These are phyloP conservation scores for Phytophthora niederhauseri DNA, from an alignment of 352 stramenopile species.

Conservation along the genomic window DNA sequence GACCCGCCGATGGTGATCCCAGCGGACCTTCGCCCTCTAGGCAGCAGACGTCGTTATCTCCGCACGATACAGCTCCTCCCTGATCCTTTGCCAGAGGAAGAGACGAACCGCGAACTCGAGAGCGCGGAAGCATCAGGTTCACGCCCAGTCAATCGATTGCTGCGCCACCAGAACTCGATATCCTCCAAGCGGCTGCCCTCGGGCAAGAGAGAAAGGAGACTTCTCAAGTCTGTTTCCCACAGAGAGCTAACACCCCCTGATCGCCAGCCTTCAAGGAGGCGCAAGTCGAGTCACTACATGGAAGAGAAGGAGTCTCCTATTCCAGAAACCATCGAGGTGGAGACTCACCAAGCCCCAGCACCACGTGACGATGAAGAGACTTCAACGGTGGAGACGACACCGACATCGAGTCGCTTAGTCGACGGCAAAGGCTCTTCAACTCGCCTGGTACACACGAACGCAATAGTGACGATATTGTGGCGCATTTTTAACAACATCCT, in stretches of 20 bases:
- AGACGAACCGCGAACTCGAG: constrained; percentile 16
- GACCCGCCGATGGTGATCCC: constrained; percentile 67
- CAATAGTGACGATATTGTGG: not conserved
- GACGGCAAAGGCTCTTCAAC: not conserved
- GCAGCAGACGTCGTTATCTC: constrained; percentile 53
- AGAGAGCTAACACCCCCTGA: constrained; percentile 13
- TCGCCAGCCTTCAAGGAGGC: constrained; percentile 7
- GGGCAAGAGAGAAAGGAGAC: constrained; percentile 22
- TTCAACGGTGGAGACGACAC: not conserved
- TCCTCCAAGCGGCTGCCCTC: constrained; percentile 22
- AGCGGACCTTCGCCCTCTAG: constrained; percentile 53
- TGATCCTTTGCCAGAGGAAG: constrained; percentile 21
- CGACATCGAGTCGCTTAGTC: not conserved
- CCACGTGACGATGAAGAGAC: not conserved
- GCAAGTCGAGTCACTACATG: constrained; percentile 4
- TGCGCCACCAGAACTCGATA: constrained; percentile 27
- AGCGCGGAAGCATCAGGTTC: not conserved
- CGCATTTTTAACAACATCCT: not conserved
- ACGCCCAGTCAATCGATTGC: not conserved
- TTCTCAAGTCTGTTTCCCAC: constrained; percentile 27
- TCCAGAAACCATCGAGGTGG: constrained; percentile 6
- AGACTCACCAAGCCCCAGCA: not conserved
- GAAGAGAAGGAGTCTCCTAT: constrained; percentile 7
- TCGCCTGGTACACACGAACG: constrained; percentile 13
- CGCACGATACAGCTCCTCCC: constrained; percentile 68